Evolutionary conservation across 1,284 basidiomycete genomes (phyloP).

Genomic region (Malassezia yamatoensis): DNA sequence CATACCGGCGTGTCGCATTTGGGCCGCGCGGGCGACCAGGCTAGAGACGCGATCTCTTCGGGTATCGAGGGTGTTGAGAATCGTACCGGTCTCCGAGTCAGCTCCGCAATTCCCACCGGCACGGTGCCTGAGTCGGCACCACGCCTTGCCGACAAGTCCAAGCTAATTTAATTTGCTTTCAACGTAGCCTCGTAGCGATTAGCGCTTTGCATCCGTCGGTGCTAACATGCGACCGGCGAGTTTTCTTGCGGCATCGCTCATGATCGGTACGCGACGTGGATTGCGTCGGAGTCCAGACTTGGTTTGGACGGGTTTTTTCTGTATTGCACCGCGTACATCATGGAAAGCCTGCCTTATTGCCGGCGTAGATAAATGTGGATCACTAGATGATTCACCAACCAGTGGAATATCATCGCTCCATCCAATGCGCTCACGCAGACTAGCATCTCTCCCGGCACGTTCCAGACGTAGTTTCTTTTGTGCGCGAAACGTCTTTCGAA

Average conservation of each 20-base stretch:
- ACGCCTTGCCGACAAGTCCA: not conserved
- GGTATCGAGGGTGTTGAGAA: constrained; percentile 31
- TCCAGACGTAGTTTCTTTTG: constrained; percentile 68
- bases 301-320: not conserved
- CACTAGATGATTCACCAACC: constrained; percentile 1
- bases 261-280: not conserved
- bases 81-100: constrained; percentile 30
- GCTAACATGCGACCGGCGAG: constrained; percentile 5
- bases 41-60: constrained; percentile 18
- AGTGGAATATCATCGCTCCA: constrained; percentile 22
- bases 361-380: constrained; percentile 5
- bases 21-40: constrained; percentile 17
- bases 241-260: not conserved
- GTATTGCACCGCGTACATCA: not conserved
- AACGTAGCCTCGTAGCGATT: not conserved
- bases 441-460: constrained; percentile 60
- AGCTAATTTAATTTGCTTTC: constrained; percentile 15
- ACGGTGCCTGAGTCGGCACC: not conserved
- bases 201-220: not conserved
- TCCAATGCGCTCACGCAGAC: constrained; percentile 54
- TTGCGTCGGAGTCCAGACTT: not conserved
- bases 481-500: constrained; percentile 69
- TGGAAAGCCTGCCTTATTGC: constrained; percentile 3
- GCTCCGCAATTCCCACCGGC: constrained; percentile 17
- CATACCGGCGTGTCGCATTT: constrained; percentile 19